A percentile compares a stretch with the other conserved stretches of the same genome.
Conservation (phyloP, 805 yeast species). For the Brettanomyces sp. region DNA sequence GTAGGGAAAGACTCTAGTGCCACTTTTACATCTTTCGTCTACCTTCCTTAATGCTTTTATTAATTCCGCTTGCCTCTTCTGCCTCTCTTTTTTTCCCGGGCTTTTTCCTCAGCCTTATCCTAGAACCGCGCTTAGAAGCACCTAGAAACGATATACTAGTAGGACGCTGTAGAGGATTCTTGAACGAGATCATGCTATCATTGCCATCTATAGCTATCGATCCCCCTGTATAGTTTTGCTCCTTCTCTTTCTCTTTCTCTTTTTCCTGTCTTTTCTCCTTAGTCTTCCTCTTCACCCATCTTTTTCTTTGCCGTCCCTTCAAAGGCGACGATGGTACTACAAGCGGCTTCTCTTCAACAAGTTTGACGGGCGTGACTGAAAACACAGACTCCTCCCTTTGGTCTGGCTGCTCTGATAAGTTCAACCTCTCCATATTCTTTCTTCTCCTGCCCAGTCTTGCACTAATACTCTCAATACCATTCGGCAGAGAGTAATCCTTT, state of each 20-base stretch:
- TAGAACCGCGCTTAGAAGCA: not conserved
- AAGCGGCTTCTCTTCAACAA: not conserved
- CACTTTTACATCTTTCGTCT: too few relatives aligned
- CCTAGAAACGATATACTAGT: not conserved
- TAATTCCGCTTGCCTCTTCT: not conserved
- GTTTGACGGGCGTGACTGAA: slow-evolving; percentile 1
- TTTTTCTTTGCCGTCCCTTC: not conserved
- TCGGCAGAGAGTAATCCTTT: not conserved
- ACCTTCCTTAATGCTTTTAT: too few relatives aligned
- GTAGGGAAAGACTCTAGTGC: too few relatives aligned
- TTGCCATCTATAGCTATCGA: not conserved
- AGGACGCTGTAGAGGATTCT: too few relatives aligned
- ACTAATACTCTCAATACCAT: not conserved
- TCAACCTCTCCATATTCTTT: not conserved
- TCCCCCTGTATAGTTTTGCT: not conserved
- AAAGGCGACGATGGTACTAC: not conserved
- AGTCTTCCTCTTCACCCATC: not conserved
- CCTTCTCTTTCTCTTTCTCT: not conserved
- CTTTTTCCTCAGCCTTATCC: not conserved
- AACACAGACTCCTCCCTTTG: too few relatives aligned
- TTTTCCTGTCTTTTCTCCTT: not conserved
- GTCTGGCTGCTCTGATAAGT: too few relatives aligned
- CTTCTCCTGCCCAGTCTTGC: not conserved
- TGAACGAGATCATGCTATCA: too few relatives aligned
- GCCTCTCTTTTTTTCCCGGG: not conserved